Evolutionary conservation across 257 asterid genomes (phyloP), one percentile per base, ranked within the genome.

Genomic region (Mitragyna speciosa): DNA sequence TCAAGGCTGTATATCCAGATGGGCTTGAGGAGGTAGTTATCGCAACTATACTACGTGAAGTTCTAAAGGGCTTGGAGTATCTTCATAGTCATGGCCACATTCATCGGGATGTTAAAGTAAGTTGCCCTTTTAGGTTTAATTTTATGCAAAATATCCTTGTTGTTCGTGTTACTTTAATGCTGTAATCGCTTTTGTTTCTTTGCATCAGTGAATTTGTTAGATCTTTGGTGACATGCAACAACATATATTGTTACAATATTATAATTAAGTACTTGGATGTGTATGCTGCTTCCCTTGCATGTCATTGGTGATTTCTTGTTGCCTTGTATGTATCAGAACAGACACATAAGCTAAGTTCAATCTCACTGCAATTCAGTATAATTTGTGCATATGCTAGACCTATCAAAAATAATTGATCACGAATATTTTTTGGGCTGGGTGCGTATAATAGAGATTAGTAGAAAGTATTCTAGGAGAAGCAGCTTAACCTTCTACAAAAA

Each of bases 1-100:
- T 96, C 77, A 96, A 96, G 86, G 95, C 97, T 73, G 87, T 84
- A 65, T 88, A 96, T 61, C 98, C 97, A 12, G 96, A 96, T 89
- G 99, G 99, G 39, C 91, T 96, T 39, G 97, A 94, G 87, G 99
- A 96, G 88, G 95, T 87, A 79, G 96, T 92, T 65, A 96, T 96
- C 82, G 98, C 98, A 80, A 92, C 98, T 72, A 73, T 94, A 81
- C 84, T 96, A 82, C 96, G 98, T 70, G 99, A 96, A 74, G 96
- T 88, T 52, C 80, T 96, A 87, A 92, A 90, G 88, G 97, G 97
- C 61, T 91, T 96, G 90, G 97, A 91, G 43, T 96, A 96, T 84
- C 99, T 96, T 83, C 99, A 94, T 80, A 92, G 94, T 79, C 98
- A 96, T 75, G 99, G 99, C 56, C 98, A 91, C 88, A 96, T 96